Conservation (phyloP, 208 protist genomes). For the Tritrichomonas foetus region DNA sequence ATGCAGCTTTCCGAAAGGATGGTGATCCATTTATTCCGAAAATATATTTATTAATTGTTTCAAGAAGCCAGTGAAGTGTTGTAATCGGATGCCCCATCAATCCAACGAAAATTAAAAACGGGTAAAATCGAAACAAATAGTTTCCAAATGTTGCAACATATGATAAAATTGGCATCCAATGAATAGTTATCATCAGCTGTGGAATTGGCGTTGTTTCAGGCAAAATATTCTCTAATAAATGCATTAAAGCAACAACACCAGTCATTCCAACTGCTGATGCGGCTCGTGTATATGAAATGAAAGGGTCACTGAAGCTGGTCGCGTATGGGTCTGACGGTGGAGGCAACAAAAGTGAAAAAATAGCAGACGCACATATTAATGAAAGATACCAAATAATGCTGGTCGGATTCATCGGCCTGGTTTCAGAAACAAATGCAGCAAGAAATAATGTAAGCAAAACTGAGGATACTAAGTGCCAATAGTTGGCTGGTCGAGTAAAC, state of each 20-base stretch:
- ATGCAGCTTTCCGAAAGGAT: background rate
- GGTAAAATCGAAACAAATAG: background rate
- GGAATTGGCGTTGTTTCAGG: background rate
- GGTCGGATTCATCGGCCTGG: background rate
- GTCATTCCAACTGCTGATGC: background rate
- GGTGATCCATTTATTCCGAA: background rate
- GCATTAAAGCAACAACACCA: background rate
- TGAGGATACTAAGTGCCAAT: background rate
- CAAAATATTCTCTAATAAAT: background rate
- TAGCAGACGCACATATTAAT: background rate
- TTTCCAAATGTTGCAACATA: background rate
- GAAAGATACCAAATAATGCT: background rate
- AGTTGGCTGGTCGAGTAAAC: background rate
- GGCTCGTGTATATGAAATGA: background rate
- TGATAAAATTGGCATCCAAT: background rate
- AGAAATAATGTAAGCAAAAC: background rate
- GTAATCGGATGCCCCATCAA: constrained; percentile 12
- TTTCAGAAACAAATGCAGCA: background rate
- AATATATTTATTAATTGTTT: background rate
- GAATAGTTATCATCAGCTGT: background rate
- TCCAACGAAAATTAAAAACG: background rate
- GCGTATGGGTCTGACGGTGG: constrained; percentile 9
- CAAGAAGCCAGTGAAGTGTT: background rate
- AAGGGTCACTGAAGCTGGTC: background rate
- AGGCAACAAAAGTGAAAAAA: background rate